Percentiles rank a stretch among this genome's conserved stretches.
Conservation (phyloP, 306 rosid species). For the Rubus idaeus region DNA sequence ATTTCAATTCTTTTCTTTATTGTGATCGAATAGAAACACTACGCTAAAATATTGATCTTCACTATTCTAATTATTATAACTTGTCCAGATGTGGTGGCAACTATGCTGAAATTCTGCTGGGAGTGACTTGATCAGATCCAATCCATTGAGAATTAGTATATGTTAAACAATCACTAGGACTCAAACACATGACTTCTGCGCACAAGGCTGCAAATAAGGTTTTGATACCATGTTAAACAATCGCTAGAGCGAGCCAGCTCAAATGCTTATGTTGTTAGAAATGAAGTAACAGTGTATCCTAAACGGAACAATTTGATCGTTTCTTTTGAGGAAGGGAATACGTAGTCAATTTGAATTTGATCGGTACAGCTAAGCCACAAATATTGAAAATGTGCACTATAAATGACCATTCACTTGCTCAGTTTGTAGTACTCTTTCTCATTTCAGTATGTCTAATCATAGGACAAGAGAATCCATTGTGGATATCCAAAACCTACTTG, state of each 20-base stretch:
- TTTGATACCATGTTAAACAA: neutral
- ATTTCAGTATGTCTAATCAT: neutral
- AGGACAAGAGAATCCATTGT: neutral
- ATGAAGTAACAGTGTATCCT: neutral
- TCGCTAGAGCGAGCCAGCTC: neutral
- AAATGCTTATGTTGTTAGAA: neutral
- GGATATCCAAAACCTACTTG: neutral
- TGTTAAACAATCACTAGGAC: neutral
- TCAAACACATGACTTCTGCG: neutral
- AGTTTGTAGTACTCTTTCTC: neutral
- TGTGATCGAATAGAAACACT: neutral
- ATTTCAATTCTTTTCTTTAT: neutral
- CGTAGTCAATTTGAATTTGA: neutral
- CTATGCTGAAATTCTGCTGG: neutral
- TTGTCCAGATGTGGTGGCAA: conserved; percentile 8
- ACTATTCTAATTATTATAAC: neutral
- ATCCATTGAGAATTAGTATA: neutral
- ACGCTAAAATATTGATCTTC: neutral
- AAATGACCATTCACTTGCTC: neutral
- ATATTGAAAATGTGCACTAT: neutral
- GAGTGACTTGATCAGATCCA: neutral
- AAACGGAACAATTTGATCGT: neutral
- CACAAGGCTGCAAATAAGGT: neutral
- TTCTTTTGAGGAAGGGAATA: neutral
- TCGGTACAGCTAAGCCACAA: neutral